Evolutionary conservation across 768 basidiomycete genomes (phyloP), one percentile per base, ranked within the genome.

Genomic region (Saitozyma podzolica): DNA sequence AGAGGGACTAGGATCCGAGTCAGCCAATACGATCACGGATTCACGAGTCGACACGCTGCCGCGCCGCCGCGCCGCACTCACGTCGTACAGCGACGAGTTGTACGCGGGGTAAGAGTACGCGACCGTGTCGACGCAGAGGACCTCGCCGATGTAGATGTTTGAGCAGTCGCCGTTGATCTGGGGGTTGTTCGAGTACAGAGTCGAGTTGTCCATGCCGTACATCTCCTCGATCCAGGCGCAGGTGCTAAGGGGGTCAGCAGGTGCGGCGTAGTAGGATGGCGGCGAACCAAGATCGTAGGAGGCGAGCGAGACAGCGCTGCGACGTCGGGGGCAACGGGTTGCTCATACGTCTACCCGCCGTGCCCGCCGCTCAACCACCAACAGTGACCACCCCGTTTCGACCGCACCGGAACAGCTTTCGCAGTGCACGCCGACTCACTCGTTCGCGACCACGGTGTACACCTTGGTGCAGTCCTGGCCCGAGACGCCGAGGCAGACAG

Each of bases 111-210:
- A 87, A 9, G 83, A 82, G 43, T 74, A 67, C 10, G 83, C 81
- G 13, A 65, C 67, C 19, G 67, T 64, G 20, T 83, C 79, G 51
- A 82, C 82, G 65, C 88, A 89, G 48, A 89, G 59, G 54, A 90
- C 89, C 85, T 90, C 87, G 72, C 87, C 89, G 61, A 88, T 73
- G 79, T 90, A 89, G 76, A 91, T 81, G 82, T 90, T 90, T 67
- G 67, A 65, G 71, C 80, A 81, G 9, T 49, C 55, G 8, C 54
- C 59, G 68, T 79, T 78, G 86, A 91, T 82, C 78, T 90, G 86
- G 17, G 89, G 90, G 84, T 92, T 92, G 85, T 91, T 90, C 62
- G 66, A 14, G 73, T 76, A 81, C 40, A 92, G 81, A 6, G 86
- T 82, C 43, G 85, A 85, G 29, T 68, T 59, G 82, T 86, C 84